phyloP scores from a whole-genome alignment of 2,329 filamentous ascomycete genomes.

The Paracoccidioides brasiliensis region DNA sequence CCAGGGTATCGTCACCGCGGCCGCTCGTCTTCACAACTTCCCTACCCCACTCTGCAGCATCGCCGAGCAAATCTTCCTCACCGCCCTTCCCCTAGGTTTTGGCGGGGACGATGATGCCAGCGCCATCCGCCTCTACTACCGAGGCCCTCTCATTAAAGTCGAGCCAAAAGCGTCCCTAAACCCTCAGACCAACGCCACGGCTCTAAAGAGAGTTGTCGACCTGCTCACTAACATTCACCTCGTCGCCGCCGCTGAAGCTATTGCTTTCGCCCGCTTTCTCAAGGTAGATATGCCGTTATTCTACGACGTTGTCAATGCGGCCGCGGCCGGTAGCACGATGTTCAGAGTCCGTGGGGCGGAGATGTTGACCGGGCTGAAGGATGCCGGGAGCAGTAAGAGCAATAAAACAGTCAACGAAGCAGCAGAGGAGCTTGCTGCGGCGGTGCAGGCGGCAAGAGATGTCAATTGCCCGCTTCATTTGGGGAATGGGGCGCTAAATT shows the following conservation, averaged over 20 bases:
- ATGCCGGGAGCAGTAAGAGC: constrained; percentile 17
- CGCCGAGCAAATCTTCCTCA: constrained; percentile 53
- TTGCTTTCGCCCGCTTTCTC: constrained; percentile 35
- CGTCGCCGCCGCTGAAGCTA: constrained; percentile 36
- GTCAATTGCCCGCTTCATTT: constrained; percentile 27
- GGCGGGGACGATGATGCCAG: constrained; percentile 42
- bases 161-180: constrained; percentile 21
- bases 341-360: constrained; percentile 29
- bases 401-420: constrained; percentile 28
- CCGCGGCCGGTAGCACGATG: constrained; percentile 34
- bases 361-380: constrained; percentile 23
- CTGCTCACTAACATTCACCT: constrained; percentile 37
- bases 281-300: constrained; percentile 34
- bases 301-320: constrained; percentile 35
- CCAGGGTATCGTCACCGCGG: constrained; percentile 53
- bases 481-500: constrained; percentile 25
- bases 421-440: constrained; percentile 26
- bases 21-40: constrained; percentile 45
- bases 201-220: constrained; percentile 31
- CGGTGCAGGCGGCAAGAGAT: constrained; percentile 31
- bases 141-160: constrained; percentile 29
- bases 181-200: constrained; percentile 20
- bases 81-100: constrained; percentile 46
- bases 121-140: constrained; percentile 41
- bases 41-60: constrained; percentile 47